Evolutionary conservation across 352 stramenopile species (phyloP), one percentile per base, ranked within the genome.

Genomic region (Phytophthora kernoviae): DNA sequence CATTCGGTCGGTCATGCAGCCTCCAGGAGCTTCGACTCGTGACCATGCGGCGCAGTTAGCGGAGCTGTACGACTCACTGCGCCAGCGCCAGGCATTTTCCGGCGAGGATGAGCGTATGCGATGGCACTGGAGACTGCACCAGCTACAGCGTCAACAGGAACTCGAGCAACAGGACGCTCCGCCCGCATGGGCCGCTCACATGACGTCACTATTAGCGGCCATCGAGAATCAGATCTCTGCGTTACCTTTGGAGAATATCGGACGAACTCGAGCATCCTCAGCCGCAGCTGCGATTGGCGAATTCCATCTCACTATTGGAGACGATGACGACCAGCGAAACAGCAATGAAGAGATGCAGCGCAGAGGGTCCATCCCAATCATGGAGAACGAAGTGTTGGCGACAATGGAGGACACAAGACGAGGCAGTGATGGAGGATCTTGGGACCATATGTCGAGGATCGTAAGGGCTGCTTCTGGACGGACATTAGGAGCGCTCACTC

Each of bases 81-180:
- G 50, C 5, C 24, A 44, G 14, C 47, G 62, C 1, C 51, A 72
- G 6, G 9, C 30, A 2, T 72, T 80, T 55, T 60, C 45, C 1
- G 53, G 57, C 34, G 73, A 80, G 46, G 61, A 70, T 12, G 73
- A 80, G 39, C 73, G 70, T 22, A 73, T 68, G 34, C 60, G 61
- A 17, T 84, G 71, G 71, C 63, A 65, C 27, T 77, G 57, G 71
- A 48, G 56, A 15, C 58, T 76, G 50, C 59, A 81, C 24, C 65
- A 73, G 49, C 58, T 79, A 33, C 72, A 58, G 34, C 56, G 64
- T 15, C 68, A 80, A 43, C 68, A 68, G 32, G 47, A 73, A 15
- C 49, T 64, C 6, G 64, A 76, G 30, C 61, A 58, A 17, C 54
- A 68, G 18, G 46, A 60, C 42, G 43, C 46, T 22, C 54, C 60